These are phyloP conservation scores for Arthromyces matolae DNA, from an alignment of 768 basidiomycete genomes.

Conservation along the genomic window DNA sequence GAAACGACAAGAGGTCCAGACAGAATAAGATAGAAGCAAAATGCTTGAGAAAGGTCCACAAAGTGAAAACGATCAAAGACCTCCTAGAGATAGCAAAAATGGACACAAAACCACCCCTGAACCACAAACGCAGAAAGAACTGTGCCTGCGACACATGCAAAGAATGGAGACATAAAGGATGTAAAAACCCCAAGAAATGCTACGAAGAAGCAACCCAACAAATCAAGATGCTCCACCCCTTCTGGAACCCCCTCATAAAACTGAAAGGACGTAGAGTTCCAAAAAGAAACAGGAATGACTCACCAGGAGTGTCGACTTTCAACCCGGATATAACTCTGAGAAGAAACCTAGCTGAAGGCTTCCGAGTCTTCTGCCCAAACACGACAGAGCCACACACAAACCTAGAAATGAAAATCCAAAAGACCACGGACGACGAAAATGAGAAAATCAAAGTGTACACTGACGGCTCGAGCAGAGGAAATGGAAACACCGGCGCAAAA, in stretches of 20 bases:
- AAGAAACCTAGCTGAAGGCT: neutral
- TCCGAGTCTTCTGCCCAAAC: neutral
- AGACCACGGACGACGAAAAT: neutral
- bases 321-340: neutral
- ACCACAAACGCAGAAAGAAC: neutral
- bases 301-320: neutral
- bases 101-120: too few relatives aligned
- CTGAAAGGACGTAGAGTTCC: too few relatives aligned
- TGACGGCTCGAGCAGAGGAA: conserved; percentile 22
- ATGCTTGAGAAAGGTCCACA: neutral
- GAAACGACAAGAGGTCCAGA: neutral
- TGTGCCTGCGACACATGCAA: neutral
- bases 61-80: neutral
- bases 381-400: too few relatives aligned
- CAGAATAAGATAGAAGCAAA: neutral
- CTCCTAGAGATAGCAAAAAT: too few relatives aligned
- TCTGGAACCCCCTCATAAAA: neutral
- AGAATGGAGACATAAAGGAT: neutral
- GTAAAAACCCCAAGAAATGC: neutral
- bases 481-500: conserved; percentile 14
- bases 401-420: too few relatives aligned
- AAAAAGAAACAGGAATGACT: neutral
- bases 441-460: conserved; percentile 17
- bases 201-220: neutral
- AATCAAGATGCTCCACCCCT: neutral